A percentile compares a stretch with the other conserved stretches of the same genome.
Evolutionary conservation across 176 grass and related monocot species (phyloP).

Genomic region (Hsuehochloa calcarea): DNA sequence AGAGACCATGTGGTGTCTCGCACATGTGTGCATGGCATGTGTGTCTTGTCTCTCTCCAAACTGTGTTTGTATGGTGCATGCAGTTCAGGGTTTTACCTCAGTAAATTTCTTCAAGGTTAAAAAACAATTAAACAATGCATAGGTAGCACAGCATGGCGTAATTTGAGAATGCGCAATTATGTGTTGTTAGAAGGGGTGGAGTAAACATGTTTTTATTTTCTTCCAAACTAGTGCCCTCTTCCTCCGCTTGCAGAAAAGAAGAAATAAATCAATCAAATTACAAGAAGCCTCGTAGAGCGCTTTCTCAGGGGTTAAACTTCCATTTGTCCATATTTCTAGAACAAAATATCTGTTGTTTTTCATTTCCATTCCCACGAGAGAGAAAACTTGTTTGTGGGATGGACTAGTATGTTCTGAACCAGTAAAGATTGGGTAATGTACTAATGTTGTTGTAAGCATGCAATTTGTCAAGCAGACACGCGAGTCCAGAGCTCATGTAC

Average conservation of each 20-base stretch:
- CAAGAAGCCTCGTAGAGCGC: no score
- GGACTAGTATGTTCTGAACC: background rate
- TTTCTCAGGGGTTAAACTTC: no score
- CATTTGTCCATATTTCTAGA: no score
- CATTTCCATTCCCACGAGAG: no score
- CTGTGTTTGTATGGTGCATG: background rate
- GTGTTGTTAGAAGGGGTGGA: background rate
- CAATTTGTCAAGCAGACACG: background rate
- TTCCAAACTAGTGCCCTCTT: no score
- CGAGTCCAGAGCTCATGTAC: background rate
- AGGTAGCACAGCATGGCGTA: background rate
- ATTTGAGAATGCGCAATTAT: background rate
- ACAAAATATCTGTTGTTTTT: no score
- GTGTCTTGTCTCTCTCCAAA: background rate
- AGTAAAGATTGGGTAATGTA: background rate
- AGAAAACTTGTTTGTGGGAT: no score
- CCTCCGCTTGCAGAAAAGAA: no score
- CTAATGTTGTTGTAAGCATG: no score
- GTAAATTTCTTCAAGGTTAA: background rate
- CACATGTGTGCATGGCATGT: background rate
- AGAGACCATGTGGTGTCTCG: conserved; percentile 27
- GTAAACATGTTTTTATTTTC: no score
- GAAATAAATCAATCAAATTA: no score
- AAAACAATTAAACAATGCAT: background rate
- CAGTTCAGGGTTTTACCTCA: background rate